These are phyloP conservation scores for Candolleomyces efflorescens DNA, from an alignment of 768 basidiomycete genomes.

Conservation along the genomic window DNA sequence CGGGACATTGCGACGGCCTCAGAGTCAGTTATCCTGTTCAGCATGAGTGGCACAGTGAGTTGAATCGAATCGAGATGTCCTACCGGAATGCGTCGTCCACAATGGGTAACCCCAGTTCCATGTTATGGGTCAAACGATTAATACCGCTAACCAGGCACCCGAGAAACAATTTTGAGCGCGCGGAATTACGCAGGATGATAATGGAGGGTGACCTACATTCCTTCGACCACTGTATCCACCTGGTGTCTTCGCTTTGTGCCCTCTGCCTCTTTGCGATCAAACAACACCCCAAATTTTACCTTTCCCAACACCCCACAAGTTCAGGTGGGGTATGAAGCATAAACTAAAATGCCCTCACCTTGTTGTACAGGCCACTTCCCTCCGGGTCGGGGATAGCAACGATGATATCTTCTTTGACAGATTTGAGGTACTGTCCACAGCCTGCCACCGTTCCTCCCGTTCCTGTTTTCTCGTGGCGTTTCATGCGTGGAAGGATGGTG, in stretches of 20 bases:
- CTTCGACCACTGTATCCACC: constrained; percentile 95
- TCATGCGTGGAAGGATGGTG: neutral
- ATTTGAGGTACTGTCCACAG: constrained; percentile 74
- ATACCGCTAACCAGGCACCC: constrained; percentile 58
- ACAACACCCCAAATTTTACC: constrained; percentile 95
- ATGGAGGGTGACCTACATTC: constrained; percentile 49
- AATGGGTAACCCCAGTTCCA: constrained; percentile 77
- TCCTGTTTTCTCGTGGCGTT: constrained; percentile 44
- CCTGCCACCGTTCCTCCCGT: constrained; percentile 96
- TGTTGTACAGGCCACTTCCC: constrained; percentile 94
- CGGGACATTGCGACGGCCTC: constrained; percentile 97
- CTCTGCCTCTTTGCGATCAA: constrained; percentile 86
- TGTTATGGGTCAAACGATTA: constrained; percentile 89
- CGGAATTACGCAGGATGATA: neutral
- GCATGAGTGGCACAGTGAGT: neutral
- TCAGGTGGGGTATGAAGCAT: neutral
- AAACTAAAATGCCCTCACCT: constrained; percentile 38
- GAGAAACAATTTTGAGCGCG: neutral
- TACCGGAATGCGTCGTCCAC: constrained; percentile 90
- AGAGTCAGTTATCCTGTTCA: constrained; percentile 77
- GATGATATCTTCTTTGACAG: constrained; percentile 56
- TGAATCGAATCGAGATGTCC: constrained; percentile 7
- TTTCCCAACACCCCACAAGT: constrained; percentile 19
- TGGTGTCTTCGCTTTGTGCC: constrained; percentile 91
- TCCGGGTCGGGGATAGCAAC: constrained; percentile 88